Evolutionary conservation across 2,329 filamentous ascomycete genomes (phyloP), one percentile per base, ranked within the genome.

Genomic region (Mollisia scopiformis): DNA sequence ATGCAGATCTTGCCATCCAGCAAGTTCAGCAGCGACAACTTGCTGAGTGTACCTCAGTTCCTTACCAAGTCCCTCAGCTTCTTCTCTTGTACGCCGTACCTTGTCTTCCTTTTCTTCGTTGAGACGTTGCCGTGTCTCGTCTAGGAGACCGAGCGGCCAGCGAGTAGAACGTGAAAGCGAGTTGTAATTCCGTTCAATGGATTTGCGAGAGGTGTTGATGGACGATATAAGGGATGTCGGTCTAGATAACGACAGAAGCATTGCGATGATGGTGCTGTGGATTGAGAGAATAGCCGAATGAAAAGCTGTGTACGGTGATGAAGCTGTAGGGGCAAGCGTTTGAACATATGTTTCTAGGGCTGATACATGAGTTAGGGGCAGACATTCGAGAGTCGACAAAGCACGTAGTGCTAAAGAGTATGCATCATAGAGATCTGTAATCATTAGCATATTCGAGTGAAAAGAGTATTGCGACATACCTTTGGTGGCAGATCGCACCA

Each of bases 31-130:
- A 6, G 96, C 94, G 25, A 98, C 94, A 14, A 94, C 92, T 75
- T 96, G 92, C 77, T 97, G 94, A 51, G 93, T 97, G 75, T 95
- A 97, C 53, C 92, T 81, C 58, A 99, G 79, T 75, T 99, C 95
- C 55, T 86, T 86, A 0, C 89, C 88, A n/a, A 97, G 76, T 46
- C 87, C 84, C 21, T 88, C 85, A 11, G 91, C 84, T 72, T 97
- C 92, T 19, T 82, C 76, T 65, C 88, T 85, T 23, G 85, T 86
- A 65, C 88, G 87, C 14, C 85, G 83, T 37, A 92, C 91, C 69
- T 90, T 92, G 66, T 91, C 89, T 76, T 93, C 91, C 46, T 91
- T 90, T 60, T 98, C 95, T 65, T 92, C 89, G 68, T 93, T 89
- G 10, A 93, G 82, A 30, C 91, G 87, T 72, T 91, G 88, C 21